Evolutionary conservation across 2,329 filamentous ascomycete genomes (phyloP).

Genomic region (Colletotrichum gigasporum): DNA sequence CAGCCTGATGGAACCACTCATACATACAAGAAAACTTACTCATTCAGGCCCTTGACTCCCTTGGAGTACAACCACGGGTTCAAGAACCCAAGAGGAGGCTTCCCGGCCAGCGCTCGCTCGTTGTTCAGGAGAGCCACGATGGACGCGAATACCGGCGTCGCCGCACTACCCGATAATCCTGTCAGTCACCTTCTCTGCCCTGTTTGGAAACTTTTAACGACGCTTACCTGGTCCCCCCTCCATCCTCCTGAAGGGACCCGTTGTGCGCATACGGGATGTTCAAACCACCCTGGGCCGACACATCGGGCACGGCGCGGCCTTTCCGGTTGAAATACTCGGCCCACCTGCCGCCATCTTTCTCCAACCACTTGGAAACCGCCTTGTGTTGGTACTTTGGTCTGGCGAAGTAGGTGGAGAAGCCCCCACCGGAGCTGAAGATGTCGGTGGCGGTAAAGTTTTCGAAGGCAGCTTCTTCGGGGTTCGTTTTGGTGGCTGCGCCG

Average conservation of each 20-base stretch:
- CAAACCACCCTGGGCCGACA: too few species aligned
- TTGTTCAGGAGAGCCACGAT: constrained; percentile 73
- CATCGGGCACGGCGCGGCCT: constrained; percentile 70
- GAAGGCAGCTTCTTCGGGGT: too few species aligned
- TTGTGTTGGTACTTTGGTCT: constrained; percentile 54
- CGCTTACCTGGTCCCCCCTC: too few species aligned
- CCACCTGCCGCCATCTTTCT: constrained; percentile 53
- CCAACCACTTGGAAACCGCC: constrained; percentile 55
- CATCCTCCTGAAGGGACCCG: too few species aligned
- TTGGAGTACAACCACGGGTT: constrained; percentile 68
- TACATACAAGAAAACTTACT: constrained; percentile 39
- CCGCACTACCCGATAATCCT: constrained; percentile 56
- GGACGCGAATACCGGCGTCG: constrained; percentile 69
- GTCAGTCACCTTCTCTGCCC: not conserved
- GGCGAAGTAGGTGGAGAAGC: constrained; percentile 57
- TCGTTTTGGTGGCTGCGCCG: constrained; percentile 69
- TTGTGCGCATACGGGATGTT: too few species aligned
- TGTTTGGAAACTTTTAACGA: not conserved
- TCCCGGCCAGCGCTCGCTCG: constrained; percentile 62
- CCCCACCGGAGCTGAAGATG: constrained; percentile 62
- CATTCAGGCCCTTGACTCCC: constrained; percentile 42
- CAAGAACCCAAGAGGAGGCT: constrained; percentile 65
- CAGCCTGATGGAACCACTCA: constrained; percentile 31
- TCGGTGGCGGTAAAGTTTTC: too few species aligned
- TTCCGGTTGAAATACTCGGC: constrained; percentile 51